Base-by-base conservation (phyloP, 1,139 yeast genomes). In the Saccharomyces hybrid region DNA sequence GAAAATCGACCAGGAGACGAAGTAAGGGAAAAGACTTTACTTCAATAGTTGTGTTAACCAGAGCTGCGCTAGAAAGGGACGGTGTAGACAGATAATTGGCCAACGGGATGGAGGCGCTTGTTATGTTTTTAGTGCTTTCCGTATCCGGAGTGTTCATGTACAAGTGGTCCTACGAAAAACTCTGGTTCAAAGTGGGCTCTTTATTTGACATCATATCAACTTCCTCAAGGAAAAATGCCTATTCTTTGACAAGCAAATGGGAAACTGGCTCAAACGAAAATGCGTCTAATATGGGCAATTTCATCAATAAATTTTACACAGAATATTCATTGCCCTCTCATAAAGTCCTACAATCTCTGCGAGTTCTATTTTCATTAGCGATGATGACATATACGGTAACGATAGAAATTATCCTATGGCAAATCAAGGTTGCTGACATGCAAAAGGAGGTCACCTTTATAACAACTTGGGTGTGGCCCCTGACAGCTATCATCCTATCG, bases 341-440 rank as follows among this genome's bases (percentile, higher is more conserved):
- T 24, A 59, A 52, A 31, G 46, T 67, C 2, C 42, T 55, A 8
- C 54, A 54, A 12, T 52, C 52, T 19, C 57, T 66, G 14, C 56
- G 70, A 47, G 50, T 60, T 7, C 31, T 68, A n/a, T 69, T 68
- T 52, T 61, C 69, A 3, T 19, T 58, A 11, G 64, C 70, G 1
- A 64, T 65, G 60, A 64, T 62, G 2, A 58, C 64, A 21, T 68
- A 67, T 52, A 56, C 62, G 6, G 57, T 64, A 3, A 60, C 70
- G 1, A 60, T 67, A 21, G 71, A 68, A 52, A 64, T 69, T 42
- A 64, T 68, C 3, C 54, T 68, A 8, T 66, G 71, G 68, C 69
- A 68, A 46, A 67, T 69, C 7, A 61, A 62, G 48, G 61, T 62
- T 3, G 64, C 65, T 9, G 66, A 64, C 48, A 46, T 31, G 19